Evolutionary conservation across 2,329 filamentous ascomycete genomes (phyloP).

Genomic region (Rachicladosporium sp.): DNA sequence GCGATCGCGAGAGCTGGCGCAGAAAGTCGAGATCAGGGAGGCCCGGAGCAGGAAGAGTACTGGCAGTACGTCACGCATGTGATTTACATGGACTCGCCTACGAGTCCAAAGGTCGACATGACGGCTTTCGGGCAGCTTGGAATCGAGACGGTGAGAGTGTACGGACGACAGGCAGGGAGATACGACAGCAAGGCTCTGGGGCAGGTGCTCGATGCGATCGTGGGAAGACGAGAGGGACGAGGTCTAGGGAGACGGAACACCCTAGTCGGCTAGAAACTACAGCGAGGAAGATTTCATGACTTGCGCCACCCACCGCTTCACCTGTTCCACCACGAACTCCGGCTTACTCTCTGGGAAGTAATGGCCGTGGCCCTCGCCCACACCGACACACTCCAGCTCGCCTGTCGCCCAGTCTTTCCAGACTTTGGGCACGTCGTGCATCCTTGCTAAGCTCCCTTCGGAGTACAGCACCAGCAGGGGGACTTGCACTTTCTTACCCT

Average conservation of each 20-base stretch:
- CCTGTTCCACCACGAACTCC: conserved; percentile 20
- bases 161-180: conserved; percentile 52
- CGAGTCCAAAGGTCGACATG: conserved; percentile 58
- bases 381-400: conserved; percentile 19
- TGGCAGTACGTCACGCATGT: conserved; percentile 69
- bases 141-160: conserved; percentile 65
- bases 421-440: conserved; percentile 29
- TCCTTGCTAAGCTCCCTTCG: conserved; percentile 28
- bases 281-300: too few relatives aligned
- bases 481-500: conserved; percentile 31
- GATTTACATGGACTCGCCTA: conserved; percentile 61
- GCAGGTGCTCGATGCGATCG: conserved; percentile 64
- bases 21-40: conserved; percentile 43
- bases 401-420: conserved; percentile 36
- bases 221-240: conserved; percentile 52
- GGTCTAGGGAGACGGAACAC: conserved; percentile 49
- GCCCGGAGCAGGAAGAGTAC: conserved; percentile 35
- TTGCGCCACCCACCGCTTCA: conserved; percentile 5
- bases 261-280: too few relatives aligned
- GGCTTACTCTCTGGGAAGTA: conserved; percentile 37
- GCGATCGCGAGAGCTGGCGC: conserved; percentile 65
- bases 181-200: conserved; percentile 68
- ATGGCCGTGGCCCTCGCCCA: conserved; percentile 31
- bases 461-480: conserved; percentile 35
- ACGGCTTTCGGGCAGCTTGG: conserved; percentile 52